Percentiles rank a stretch among this genome's conserved stretches.
Evolutionary conservation across 148 eudicot species (phyloP).

Genomic region (Suaeda aralocaspica): DNA sequence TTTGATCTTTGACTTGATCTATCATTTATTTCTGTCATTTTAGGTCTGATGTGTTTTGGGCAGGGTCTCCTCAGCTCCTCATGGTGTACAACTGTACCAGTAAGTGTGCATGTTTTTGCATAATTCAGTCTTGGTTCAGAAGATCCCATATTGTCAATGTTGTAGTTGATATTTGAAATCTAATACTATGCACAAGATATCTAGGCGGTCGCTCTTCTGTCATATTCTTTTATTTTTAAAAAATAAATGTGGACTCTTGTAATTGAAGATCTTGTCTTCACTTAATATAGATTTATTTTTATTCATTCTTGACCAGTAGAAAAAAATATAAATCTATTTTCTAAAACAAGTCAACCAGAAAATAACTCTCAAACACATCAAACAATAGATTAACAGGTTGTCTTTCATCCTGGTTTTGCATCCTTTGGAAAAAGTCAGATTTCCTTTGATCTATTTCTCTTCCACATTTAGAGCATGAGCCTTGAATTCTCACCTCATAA

Average conservation of each 20-base stretch:
- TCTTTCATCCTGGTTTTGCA: neutral
- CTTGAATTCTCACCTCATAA: slow-evolving; percentile 34
- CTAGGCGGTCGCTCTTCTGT: neutral
- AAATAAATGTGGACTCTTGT: neutral
- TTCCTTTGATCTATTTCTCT: slow-evolving; percentile 16
- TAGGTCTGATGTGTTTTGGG: slow-evolving; percentile 1
- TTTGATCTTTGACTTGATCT: neutral
- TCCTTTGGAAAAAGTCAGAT: slow-evolving; percentile 25
- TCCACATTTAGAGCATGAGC: slow-evolving; percentile 34
- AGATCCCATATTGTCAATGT: neutral
- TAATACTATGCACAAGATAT: neutral
- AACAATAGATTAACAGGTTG: slow-evolving; percentile 24
- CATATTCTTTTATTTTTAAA: neutral
- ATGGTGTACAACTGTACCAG: slow-evolving; percentile 21
- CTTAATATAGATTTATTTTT: neutral
- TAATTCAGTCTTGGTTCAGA: neutral
- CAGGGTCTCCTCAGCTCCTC: slow-evolving; percentile 9
- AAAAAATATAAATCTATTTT: neutral
- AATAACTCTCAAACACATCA: slow-evolving; percentile 15
- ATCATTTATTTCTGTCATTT: neutral
- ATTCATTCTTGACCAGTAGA: slow-evolving; percentile 1
- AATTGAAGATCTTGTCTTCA: slow-evolving; percentile 4
- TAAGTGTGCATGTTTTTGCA: neutral
- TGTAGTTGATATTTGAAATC: neutral
- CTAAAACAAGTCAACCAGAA: slow-evolving; percentile 21